Evolutionary conservation across 352 stramenopile species (phyloP).

Genomic region (Phytophthora idaei): DNA sequence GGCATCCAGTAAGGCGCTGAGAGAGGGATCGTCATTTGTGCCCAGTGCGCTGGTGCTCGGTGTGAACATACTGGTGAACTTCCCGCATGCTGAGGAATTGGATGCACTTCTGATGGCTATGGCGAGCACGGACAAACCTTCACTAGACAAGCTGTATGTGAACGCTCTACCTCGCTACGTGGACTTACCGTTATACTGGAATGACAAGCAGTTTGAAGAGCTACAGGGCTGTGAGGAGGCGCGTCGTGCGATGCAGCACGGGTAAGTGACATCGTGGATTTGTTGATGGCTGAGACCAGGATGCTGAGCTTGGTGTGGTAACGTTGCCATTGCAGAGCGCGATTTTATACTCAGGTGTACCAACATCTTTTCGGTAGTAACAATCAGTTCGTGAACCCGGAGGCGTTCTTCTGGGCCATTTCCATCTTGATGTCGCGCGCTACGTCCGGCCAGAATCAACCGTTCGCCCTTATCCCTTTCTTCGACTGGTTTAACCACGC

Average conservation of each 20-base stretch:
- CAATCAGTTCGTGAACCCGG: conserved; percentile 54
- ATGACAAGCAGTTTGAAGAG: conserved; percentile 61
- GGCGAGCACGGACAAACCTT: conserved; percentile 16
- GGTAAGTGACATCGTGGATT: conserved; percentile 31
- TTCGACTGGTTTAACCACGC: conserved; percentile 90
- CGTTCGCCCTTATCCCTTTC: conserved; percentile 85
- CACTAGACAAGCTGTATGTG: conserved; percentile 65
- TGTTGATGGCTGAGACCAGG: neutral
- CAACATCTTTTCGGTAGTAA: conserved; percentile 67
- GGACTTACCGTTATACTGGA: conserved; percentile 76
- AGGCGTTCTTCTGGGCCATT: conserved; percentile 85
- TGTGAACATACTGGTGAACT: conserved; percentile 72
- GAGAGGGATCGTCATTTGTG: conserved; percentile 48
- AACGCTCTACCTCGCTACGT: conserved; percentile 59
- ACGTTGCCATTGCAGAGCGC: conserved; percentile 35
- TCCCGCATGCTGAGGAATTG: conserved; percentile 37
- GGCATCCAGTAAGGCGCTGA: conserved; percentile 33
- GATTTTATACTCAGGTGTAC: conserved; percentile 76
- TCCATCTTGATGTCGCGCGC: conserved; percentile 83
- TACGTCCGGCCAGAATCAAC: conserved; percentile 72
- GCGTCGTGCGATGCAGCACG: conserved; percentile 64
- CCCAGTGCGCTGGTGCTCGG: conserved; percentile 70
- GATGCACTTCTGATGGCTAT: conserved; percentile 23
- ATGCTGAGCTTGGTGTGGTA: neutral
- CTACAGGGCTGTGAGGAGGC: conserved; percentile 67